Base-by-base conservation (phyloP, 306 rosid species). In the Cucurbita maxima region DNA sequence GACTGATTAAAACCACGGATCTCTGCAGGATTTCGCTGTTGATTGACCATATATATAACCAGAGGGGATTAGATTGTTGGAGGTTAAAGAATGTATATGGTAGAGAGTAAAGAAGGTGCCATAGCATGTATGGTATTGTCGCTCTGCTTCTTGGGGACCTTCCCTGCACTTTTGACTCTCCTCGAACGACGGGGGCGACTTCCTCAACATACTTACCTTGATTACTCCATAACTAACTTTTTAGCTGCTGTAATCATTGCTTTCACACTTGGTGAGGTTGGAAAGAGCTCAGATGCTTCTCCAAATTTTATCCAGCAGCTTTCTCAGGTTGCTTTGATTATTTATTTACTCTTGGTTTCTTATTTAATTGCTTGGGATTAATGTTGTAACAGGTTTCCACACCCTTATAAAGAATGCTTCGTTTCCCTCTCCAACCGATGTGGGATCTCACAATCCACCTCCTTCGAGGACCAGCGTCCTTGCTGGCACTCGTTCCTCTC, bases 151-250 rank as follows among this genome's bases (percentile, higher is more conserved):
- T 64, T 93, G 74, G 94, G 97, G 37, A 93, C 98, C 66, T 90
- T 89, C 90, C 97, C 92, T 25, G 98, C 94, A 52, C 18, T 93
- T 1, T 44, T 93, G 88, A 81, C 88, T 66, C 79, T 90, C 16
- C 69, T 87, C 4, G 96, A 93, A 69, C 83, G 98, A 44, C 47
- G 92, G 55, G 98, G 97, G 38, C 90, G 98, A 66, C 97, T 90
- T 82, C 98, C 97, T 83, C 98, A 93, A 40, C 97, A 93, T 60
- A 90, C 96, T 3, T 93, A 87, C 75, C 98, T 93, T 58, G 98
- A 93, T 47, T 93, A 93, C 78, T 76, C 98, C 0, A 64, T 93
- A 74, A 82, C 98, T 45, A 93, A 93, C 75, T 80, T 88, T 72
- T 75, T 90, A 69, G 96, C 98, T 76, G 96, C 96, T 79, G 79